Percentiles rank a stretch among this genome's conserved stretches.
phyloP scores from a whole-genome alignment of 2,329 filamentous ascomycete genomes.

The Aspergillus amoenus region DNA sequence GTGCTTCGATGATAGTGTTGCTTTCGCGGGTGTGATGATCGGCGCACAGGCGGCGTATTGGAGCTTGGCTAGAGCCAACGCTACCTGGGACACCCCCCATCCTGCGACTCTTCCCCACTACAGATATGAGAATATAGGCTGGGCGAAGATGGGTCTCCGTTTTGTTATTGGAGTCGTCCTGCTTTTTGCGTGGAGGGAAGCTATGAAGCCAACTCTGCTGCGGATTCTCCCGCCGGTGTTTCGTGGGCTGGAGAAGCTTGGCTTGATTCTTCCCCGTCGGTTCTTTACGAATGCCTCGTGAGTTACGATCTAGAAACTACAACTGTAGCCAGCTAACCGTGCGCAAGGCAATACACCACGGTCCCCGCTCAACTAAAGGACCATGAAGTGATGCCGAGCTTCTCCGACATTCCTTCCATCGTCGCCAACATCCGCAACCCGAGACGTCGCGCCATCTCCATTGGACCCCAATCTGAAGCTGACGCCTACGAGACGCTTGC shows the following conservation, averaged over 20 bases:
- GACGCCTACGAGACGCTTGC: slow-evolving; percentile 95
- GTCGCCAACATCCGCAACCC: slow-evolving; percentile 80
- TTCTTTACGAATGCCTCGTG: slow-evolving; percentile 87
- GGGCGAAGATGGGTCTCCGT: slow-evolving; percentile 62
- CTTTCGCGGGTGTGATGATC: slow-evolving; percentile 87
- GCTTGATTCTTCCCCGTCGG: slow-evolving; percentile 76
- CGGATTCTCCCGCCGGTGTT: slow-evolving; percentile 80
- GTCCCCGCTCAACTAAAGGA: slow-evolving; percentile 72
- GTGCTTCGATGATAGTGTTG: slow-evolving; percentile 93
- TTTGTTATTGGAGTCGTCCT: slow-evolving; percentile 77
- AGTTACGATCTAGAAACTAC: slow-evolving; percentile 23
- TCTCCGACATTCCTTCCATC: slow-evolving; percentile 82
- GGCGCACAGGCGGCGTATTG: slow-evolving; percentile 80
- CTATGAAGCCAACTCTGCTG: slow-evolving; percentile 81
- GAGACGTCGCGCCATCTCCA: slow-evolving; percentile 74
- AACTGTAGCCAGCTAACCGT: not conserved
- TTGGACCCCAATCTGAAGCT: slow-evolving; percentile 92
- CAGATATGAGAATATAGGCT: slow-evolving; percentile 65
- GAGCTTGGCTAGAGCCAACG: slow-evolving; percentile 67
- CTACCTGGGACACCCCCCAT: slow-evolving; percentile 53
- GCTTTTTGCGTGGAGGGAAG: slow-evolving; percentile 86
- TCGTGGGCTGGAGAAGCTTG: slow-evolving; percentile 75
- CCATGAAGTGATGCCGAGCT: slow-evolving; percentile 85
- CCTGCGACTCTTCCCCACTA: slow-evolving; percentile 62
- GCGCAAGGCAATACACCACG: slow-evolving; percentile 68